Evolutionary conservation across 495 filamentous ascomycete genomes (phyloP).

Genomic region (Xylaria nigripes): DNA sequence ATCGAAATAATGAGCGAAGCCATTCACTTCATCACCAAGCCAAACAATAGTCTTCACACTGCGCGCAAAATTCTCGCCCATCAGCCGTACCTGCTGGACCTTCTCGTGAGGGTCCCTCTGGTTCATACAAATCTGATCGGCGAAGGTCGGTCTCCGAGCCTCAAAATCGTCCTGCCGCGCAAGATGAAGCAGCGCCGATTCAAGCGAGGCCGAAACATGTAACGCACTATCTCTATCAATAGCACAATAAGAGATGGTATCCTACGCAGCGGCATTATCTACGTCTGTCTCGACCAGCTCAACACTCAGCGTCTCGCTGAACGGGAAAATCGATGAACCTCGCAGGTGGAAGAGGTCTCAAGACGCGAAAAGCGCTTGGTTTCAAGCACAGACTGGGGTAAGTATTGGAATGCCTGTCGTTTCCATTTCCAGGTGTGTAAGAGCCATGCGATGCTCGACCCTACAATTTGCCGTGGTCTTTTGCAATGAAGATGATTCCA

Average conservation of each 20-base stretch:
- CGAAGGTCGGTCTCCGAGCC: neutral
- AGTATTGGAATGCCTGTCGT: neutral
- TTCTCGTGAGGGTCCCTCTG: neutral
- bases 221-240: neutral
- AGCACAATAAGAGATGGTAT: constrained; percentile 1
- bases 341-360: neutral
- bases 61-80: neutral
- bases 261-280: neutral
- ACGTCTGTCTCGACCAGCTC: neutral
- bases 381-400: neutral
- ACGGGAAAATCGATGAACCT: neutral
- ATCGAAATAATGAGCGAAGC: neutral
- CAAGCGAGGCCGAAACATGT: constrained; percentile 3
- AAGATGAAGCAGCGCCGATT: constrained; percentile 2
- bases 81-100: constrained; percentile 2
- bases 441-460: neutral
- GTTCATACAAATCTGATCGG: constrained; percentile 9
- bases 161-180: neutral
- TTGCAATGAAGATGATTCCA: too few relatives aligned
- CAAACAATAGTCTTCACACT: constrained; percentile 1
- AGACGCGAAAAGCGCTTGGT: neutral
- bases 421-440: neutral
- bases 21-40: neutral
- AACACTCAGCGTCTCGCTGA: neutral
- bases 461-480: too few relatives aligned